phyloP scores from a whole-genome alignment of 257 asterid genomes.

The Nicotiana undulata region DNA sequence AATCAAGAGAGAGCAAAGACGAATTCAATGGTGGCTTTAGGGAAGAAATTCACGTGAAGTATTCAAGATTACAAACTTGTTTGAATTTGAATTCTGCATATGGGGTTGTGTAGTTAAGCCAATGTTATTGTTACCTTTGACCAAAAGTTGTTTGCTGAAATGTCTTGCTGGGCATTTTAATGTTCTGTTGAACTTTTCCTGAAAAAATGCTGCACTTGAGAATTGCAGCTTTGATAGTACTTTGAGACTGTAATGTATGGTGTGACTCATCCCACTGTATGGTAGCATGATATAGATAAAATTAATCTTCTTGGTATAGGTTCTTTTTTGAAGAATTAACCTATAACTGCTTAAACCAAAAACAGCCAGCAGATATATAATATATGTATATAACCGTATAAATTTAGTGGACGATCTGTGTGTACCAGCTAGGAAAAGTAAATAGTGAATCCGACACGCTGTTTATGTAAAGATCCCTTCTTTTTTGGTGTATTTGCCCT shows the following conservation, averaged over 20 bases:
- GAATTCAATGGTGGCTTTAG: constrained; percentile 5
- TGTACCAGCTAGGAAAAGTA: no score
- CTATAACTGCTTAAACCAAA: no score
- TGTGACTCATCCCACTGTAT: neutral
- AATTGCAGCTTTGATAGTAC: no score
- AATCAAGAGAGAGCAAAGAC: neutral
- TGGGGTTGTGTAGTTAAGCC: neutral
- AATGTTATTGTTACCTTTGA: neutral
- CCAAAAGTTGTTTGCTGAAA: neutral
- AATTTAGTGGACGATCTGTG: no score
- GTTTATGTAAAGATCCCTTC: no score
- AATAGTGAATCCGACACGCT: no score
- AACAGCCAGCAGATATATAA: no score
- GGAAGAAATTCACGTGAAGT: neutral
- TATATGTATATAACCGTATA: no score
- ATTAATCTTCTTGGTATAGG: neutral
- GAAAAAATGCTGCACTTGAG: no score
- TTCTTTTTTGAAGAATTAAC: no score
- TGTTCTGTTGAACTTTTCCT: no score
- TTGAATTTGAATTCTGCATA: neutral
- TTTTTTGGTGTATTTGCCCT: no score
- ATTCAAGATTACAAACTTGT: constrained; percentile 17
- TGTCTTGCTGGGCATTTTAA: neutral
- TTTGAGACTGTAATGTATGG: neutral
- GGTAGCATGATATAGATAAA: neutral